Evolutionary conservation across 306 rosid species (phyloP).

Genomic region (Dalbergia cochinchinensis): DNA sequence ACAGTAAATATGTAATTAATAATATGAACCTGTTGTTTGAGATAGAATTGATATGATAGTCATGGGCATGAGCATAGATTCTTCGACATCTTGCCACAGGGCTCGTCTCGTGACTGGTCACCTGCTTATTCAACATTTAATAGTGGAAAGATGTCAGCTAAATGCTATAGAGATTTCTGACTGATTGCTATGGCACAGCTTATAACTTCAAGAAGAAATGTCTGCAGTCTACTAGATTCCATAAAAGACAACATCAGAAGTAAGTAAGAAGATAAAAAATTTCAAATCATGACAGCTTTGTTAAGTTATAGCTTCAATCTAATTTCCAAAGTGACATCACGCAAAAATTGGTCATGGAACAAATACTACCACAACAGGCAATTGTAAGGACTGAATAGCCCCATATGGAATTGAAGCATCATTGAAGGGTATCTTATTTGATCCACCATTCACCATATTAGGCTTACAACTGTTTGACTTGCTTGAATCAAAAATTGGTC

Average conservation of each 20-base stretch:
- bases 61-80: slow-evolving; percentile 81
- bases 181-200: neutral
- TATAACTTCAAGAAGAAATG: slow-evolving; percentile 10
- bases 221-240: neutral
- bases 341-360: slow-evolving; percentile 27
- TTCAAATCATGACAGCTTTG: neutral
- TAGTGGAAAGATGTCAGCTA: slow-evolving; percentile 11
- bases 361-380: slow-evolving; percentile 69
- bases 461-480: slow-evolving; percentile 51
- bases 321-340: slow-evolving; percentile 1
- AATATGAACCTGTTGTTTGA: slow-evolving; percentile 73
- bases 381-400: slow-evolving; percentile 53
- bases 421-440: neutral
- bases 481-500: slow-evolving; percentile 55
- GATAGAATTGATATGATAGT: slow-evolving; percentile 78
- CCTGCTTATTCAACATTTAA: slow-evolving; percentile 50
- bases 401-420: slow-evolving; percentile 48
- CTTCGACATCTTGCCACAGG: slow-evolving; percentile 74
- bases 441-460: slow-evolving; percentile 56
- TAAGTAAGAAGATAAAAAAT: neutral
- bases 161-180: slow-evolving; percentile 4
- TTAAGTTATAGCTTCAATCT: slow-evolving; percentile 25
- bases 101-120: slow-evolving; percentile 72
- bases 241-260: neutral
- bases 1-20: neutral